These are phyloP conservation scores for Rehmannia glutinosa DNA, from an alignment of 257 asterid genomes.

Conservation along the genomic window DNA sequence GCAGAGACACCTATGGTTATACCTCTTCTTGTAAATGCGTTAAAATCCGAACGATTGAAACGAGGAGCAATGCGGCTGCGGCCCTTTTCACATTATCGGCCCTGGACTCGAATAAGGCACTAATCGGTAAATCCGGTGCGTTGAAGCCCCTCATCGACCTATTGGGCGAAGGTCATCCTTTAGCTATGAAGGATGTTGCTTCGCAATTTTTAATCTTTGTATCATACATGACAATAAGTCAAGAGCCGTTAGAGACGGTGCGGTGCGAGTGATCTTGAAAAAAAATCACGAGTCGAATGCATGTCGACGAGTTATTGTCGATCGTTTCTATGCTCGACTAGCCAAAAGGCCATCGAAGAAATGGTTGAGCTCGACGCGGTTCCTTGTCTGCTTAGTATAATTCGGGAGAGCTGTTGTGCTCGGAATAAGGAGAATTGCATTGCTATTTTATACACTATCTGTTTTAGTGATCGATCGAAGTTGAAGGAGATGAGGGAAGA, in stretches of 20 bases:
- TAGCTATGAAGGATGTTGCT: constrained; percentile 69
- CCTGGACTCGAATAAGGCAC: constrained; percentile 67
- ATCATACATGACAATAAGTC: constrained; percentile 64
- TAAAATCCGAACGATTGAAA: constrained; percentile 56
- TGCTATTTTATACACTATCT: constrained; percentile 58
- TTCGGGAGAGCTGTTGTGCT: constrained; percentile 59
- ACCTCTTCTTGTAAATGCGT: constrained; percentile 61
- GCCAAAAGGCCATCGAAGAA: constrained; percentile 68
- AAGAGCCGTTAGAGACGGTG: constrained; percentile 74
- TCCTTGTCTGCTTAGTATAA: constrained; percentile 52
- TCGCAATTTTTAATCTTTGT: constrained; percentile 82
- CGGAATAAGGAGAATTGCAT: constrained; percentile 81
- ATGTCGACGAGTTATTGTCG: constrained; percentile 70
- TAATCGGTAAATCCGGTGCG: constrained; percentile 74
- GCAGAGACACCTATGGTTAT: constrained; percentile 67
- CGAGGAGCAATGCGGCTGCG: constrained; percentile 86
- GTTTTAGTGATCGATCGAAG: constrained; percentile 55
- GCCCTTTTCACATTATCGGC: constrained; percentile 84
- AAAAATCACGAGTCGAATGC: constrained; percentile 44
- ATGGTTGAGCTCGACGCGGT: constrained; percentile 69
- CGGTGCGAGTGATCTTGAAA: constrained; percentile 52
- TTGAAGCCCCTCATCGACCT: constrained; percentile 62
- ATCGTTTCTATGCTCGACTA: constrained; percentile 78
- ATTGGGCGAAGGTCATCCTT: constrained; percentile 59
- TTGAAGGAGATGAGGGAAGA: constrained; percentile 75